These are phyloP conservation scores for Eremothecium coryli DNA, from an alignment of 1,139 yeast species.

Conservation along the genomic window DNA sequence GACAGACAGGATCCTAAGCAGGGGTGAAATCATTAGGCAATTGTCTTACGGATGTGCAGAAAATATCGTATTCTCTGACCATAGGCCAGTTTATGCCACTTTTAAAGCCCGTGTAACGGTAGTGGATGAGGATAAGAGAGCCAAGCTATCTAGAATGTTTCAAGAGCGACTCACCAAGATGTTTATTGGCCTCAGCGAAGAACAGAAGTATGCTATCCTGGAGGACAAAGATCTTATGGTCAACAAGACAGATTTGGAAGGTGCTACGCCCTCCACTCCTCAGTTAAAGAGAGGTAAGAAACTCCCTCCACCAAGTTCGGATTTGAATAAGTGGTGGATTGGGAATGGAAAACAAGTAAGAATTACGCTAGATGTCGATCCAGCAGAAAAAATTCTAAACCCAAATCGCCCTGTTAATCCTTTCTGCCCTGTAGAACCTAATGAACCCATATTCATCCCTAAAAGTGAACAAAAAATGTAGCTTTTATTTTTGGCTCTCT, in stretches of 20 bases:
- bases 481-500: too few relatives aligned
- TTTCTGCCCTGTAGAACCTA: conserved; percentile 36
- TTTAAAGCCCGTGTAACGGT: conserved; percentile 61
- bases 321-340: conserved; percentile 83
- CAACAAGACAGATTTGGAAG: conserved; percentile 11
- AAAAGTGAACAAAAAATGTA: background rate
- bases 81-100: conserved; percentile 80
- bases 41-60: conserved; percentile 54
- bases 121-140: conserved; percentile 56
- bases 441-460: background rate
- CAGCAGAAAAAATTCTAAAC: conserved; percentile 43
- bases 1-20: conserved; percentile 74
- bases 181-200: conserved; percentile 20
- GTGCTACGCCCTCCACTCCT: conserved; percentile 6
- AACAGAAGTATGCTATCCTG: conserved; percentile 34
- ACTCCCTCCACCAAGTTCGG: conserved; percentile 86
- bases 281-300: conserved; percentile 17
- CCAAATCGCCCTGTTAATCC: conserved; percentile 67
- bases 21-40: conserved; percentile 55
- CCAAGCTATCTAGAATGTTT: conserved; percentile 47
- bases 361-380: conserved; percentile 36
- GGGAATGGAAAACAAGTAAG: conserved; percentile 69
- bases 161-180: conserved; percentile 35
- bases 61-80: conserved; percentile 72
- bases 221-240: conserved; percentile 18